Evolutionary conservation across 441 rosid genomes (phyloP), one percentile per base, ranked within the genome.

Genomic region (Eruca vesicaria): DNA sequence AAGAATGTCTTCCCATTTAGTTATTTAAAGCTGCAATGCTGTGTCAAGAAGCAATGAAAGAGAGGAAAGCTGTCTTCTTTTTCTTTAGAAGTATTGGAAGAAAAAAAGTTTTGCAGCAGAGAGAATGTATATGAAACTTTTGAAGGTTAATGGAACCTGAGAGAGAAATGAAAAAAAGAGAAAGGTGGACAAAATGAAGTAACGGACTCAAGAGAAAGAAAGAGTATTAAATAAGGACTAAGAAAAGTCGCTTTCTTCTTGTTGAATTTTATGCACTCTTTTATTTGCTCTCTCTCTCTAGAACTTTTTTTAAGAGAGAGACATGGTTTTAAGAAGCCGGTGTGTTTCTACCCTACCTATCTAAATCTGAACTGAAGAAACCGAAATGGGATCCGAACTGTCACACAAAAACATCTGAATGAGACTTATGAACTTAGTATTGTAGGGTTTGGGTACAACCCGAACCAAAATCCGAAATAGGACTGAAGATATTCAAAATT

Each of bases 1-100:
- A 89, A 74, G 96, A 88, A 83, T 89, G 96, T 80, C 90, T 90
- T 18, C 92, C 97, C 98, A 94, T 58, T 94, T 52, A 9, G 57
- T 52, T 52, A 26, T 18, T 52, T 52, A 19, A 18, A 52, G 64
- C 23, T 71, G 57, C 61, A 78, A 32, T 67, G 78, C 15, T 68
- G 57, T 60, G 63, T 53, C 52, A 74, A 28, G 41, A 9, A 63
- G 19, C 28, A 32, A 26, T 14, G 38, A 15, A 60, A 63, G 66
- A 55, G 62, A 61, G 28, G 57, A 68, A 68, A 67, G 60, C 61
- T 48, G 26, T 66, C 53, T 38, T 33, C 16, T 38, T 0, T 52
- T 28, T 59, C 29, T 53, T 59, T 41, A 12, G 0, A 15, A 32
- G 43, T 53, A 26, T 36, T 55, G 70, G 26, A 64, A 16, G 48